phyloP scores from a whole-genome alignment of 2,329 filamentous ascomycete genomes.

The Zymoseptoria brevis region DNA sequence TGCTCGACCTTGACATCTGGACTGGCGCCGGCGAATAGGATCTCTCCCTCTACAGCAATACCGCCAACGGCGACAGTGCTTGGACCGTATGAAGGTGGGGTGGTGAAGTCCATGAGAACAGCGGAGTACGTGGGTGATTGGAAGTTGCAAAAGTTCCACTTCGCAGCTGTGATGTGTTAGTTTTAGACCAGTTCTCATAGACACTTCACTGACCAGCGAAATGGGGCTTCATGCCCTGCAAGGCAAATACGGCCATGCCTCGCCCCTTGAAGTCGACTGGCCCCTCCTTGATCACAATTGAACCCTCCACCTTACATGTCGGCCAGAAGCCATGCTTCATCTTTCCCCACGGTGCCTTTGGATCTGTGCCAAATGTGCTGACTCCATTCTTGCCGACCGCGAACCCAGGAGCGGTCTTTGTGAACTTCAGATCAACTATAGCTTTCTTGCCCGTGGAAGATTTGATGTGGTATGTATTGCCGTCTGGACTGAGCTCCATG shows the following conservation, averaged over 20 bases:
- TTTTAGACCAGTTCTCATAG: not conserved
- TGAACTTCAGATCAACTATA: slow-evolving; percentile 80
- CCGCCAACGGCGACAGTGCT: slow-evolving; percentile 77
- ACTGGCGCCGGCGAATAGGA: slow-evolving; percentile 62
- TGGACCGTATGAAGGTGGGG: slow-evolving; percentile 82
- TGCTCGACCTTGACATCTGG: slow-evolving; percentile 61
- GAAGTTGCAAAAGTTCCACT: slow-evolving; percentile 92
- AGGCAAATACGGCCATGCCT: slow-evolving; percentile 71
- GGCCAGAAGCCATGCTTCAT: slow-evolving; percentile 97
- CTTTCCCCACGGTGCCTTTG: slow-evolving; percentile 75
- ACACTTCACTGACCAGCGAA: slow-evolving; percentile 58
- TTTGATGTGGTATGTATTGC: slow-evolving; percentile 78
- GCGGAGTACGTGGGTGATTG: slow-evolving; percentile 81
- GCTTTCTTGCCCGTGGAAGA: slow-evolving; percentile 73
- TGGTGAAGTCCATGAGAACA: slow-evolving; percentile 91
- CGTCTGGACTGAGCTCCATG: slow-evolving; percentile 77
- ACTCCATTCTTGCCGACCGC: slow-evolving; percentile 77
- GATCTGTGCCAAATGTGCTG: slow-evolving; percentile 79
- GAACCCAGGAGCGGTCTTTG: slow-evolving; percentile 69
- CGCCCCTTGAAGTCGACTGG: slow-evolving; percentile 73
- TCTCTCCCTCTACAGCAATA: slow-evolving; percentile 71
- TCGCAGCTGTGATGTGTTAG: slow-evolving; percentile 49
- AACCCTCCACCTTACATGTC: slow-evolving; percentile 71
- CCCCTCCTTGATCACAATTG: slow-evolving; percentile 73
- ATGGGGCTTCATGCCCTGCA: slow-evolving; percentile 99